Base-by-base conservation (phyloP, 1,284 basidiomycete species). In the Lentinula novae-zelandiae region DNA sequence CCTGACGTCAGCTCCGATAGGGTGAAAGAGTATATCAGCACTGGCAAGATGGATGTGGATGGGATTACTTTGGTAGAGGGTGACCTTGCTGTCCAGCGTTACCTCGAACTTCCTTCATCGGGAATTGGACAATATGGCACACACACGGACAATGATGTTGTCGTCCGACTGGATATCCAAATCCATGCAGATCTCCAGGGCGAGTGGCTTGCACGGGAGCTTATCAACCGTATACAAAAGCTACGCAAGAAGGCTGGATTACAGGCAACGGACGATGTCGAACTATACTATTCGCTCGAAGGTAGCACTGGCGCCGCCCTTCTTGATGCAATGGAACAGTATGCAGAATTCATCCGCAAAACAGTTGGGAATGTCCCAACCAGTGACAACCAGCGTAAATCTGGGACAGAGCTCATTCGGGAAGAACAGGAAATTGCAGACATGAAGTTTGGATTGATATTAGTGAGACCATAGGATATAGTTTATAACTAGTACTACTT, bases 211-310 rank as follows among this genome's bases (percentile, higher is more conserved):
- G 89, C 94, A 51, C 85, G 97, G 55, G 95, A 97, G 73, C 76
- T 98, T 65, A 91, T 93, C 67, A 97, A 97, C 70, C 90, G 96
- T 58, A 90, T 99, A 54, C 97, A 99, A 80, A 94, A 95, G 72
- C 78, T 98, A 66, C 84, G 97, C 66, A 99, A 99, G 79, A 94
- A 95, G 74, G 95, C 95, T 1, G 95, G 95, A 1, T 79, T 99
- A 66, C 93, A 95, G 73, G 90, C 95, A 31, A 96, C 95, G 10
- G 97, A 99, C 73, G 94, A 97, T 71, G 88, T 98, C 49, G 85
- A 94, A 61, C 86, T 98, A 48, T 96, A 89, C 77, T 96, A 96
- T 78, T 77, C 76, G 62, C 93, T 97, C 71, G 89, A 91, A 69
- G 80, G 83, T 13, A 90, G 86, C 17, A 71, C 82, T 33, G 87